Conservation (phyloP, 257 asterid genomes). For the Mentha longifolia region DNA sequence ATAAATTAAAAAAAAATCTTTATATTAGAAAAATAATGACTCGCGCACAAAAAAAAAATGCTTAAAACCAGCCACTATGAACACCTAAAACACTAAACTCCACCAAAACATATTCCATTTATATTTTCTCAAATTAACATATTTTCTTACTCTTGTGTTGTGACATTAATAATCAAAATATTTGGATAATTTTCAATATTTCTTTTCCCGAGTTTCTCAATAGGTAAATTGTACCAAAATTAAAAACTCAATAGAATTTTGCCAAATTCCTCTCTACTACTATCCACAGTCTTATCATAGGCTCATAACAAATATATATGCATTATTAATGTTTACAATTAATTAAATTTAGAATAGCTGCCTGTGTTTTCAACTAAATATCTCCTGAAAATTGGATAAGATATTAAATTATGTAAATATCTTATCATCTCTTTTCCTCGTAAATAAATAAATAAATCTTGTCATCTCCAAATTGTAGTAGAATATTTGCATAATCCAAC, state of each 20-base stretch:
- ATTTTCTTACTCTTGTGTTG: too few species aligned
- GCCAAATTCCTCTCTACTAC: neutral
- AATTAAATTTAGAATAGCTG: neutral
- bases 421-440: too few species aligned
- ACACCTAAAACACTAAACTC: slow-evolving; percentile 34
- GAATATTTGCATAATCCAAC: neutral
- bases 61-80: slow-evolving; percentile 17
- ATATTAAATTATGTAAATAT: too few species aligned
- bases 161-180: too few species aligned
- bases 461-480: neutral
- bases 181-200: too few species aligned
- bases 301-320: neutral
- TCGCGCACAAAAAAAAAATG: neutral
- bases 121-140: too few species aligned
- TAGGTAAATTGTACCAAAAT: neutral
- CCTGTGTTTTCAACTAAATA: neutral
- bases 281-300: neutral
- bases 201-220: too few species aligned
- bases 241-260: too few species aligned
- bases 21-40: slow-evolving; percentile 29
- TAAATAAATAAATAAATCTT: too few species aligned
- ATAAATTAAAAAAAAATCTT: slow-evolving; percentile 14
- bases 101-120: slow-evolving; percentile 22
- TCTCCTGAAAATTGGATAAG: neutral
- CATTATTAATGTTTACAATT: neutral